Conservation (phyloP, 2,329 filamentous ascomycete species). For the Aspergillus thermomutatus region DNA sequence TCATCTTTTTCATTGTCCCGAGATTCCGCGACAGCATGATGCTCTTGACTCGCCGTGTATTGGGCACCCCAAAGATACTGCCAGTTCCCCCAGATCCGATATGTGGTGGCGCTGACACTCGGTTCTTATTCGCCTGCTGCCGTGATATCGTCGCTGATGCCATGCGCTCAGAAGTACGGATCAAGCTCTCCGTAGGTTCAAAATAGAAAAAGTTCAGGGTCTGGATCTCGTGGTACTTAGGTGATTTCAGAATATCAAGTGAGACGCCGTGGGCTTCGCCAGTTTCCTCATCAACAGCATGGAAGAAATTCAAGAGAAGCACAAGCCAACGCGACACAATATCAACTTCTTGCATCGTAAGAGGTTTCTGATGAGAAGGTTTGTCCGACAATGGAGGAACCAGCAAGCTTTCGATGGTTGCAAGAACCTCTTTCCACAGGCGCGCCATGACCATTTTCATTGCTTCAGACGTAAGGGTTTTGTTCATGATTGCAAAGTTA, state of each 20-base stretch:
- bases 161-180: constrained; percentile 95
- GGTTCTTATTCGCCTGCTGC: constrained; percentile 66
- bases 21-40: constrained; percentile 94
- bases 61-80: constrained; percentile 48
- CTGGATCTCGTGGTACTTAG: constrained; percentile 96
- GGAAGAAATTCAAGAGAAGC: constrained; percentile 90
- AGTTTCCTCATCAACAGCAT: constrained; percentile 79
- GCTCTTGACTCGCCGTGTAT: constrained; percentile 56
- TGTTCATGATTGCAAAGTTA: constrained; percentile 98
- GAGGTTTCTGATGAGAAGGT: constrained; percentile 75
- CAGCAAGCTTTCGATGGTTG: constrained; percentile 83
- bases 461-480: constrained; percentile 88
- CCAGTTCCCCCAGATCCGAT: constrained; percentile 39
- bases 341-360: constrained; percentile 85
- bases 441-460: constrained; percentile 99
- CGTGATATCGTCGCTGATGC: constrained; percentile 78
- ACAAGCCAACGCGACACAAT: constrained; percentile 94
- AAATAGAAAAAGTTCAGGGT: constrained; percentile 99
- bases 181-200: constrained; percentile 82
- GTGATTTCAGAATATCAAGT: constrained; percentile 86
- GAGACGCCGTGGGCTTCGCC: constrained; percentile 85
- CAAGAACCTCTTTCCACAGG: constrained; percentile 94
- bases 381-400: constrained; percentile 96
- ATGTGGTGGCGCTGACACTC: constrained; percentile 65
- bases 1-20: constrained; percentile 92